Base-by-base conservation (phyloP, 2,329 filamentous ascomycete genomes). In the Aspergillus sp. region DNA sequence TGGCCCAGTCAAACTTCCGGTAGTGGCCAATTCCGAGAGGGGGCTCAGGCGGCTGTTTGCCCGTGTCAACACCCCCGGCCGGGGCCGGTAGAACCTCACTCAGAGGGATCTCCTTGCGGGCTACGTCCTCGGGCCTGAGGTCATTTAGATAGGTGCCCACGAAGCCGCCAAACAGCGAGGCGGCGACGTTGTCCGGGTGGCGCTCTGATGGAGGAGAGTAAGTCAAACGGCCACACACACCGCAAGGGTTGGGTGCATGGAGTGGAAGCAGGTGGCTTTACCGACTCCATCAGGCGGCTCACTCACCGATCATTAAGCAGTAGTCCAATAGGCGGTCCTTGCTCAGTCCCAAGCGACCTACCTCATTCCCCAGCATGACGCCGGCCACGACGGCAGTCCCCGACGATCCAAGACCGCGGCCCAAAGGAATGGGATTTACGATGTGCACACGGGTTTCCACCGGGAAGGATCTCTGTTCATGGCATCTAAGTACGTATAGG, bases 81-180 rank as follows among this genome's bases (percentile, higher is more conserved):
- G 93, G 93, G 51, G 91, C 86, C 1, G 94, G 94, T 16, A 98
- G 83, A 39, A 98, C 95, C 78, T 99, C 95, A 66, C 90, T 93
- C 32, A 97, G 85, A 4, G 95, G 95, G 59, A 99, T 96, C 78
- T 98, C 95, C 67, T 90, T 92, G 63, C 95, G 86, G 62, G 92
- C 91, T 61, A 92, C 89, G 71, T 98, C 94, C 75, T 92, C 91
- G 3, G 92, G 90, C 66, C 90, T 87, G 65, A 98, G 84, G 61
- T 96, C 94, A 79, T 96, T 96, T 61, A 98, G 85, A 73, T 98
- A 98, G 18, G 94, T 97, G 61, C 95, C 95, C 26, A 99, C 92
- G 67, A 99, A 98, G 32, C 95, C 95, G 66, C 95, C 95, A 71
- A 96, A 98, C 39, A 98, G 85, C 7, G 95, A 93, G 14, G 95